Percentiles rank a stretch among this genome's conserved stretches.
phyloP scores from a whole-genome alignment of 2,329 filamentous ascomycete genomes.

The Macrophomina phaseolina region DNA sequence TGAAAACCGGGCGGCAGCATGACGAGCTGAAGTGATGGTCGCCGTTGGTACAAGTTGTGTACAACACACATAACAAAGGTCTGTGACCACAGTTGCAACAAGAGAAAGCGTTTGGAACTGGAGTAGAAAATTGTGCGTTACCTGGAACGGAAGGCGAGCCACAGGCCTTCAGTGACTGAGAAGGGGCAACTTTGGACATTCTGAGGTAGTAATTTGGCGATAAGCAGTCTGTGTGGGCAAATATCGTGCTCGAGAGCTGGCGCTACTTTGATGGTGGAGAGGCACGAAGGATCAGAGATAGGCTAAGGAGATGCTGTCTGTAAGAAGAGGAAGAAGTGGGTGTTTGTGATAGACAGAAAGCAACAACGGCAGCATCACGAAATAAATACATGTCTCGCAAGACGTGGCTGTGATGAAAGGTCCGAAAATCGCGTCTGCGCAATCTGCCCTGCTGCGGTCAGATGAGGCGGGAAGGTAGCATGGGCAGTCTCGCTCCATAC shows the following conservation, averaged over 20 bases:
- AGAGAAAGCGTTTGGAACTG: conserved; percentile 11
- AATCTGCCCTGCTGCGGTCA: conserved; percentile 16
- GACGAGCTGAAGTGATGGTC: conserved; percentile 4
- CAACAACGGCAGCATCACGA: background rate
- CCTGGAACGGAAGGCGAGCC: background rate
- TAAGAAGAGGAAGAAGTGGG: background rate
- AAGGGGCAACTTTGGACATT: background rate
- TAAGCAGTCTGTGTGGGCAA: background rate
- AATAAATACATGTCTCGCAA: background rate
- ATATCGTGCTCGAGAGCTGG: background rate
- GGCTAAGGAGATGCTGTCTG: background rate
- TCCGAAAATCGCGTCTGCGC: background rate
- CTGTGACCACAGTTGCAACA: conserved; percentile 15
- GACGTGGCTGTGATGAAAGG: background rate
- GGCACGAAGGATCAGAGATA: too few species aligned
- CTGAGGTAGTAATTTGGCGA: background rate
- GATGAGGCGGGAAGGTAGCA: background rate
- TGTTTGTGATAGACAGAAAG: background rate
- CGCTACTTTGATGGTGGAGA: background rate
- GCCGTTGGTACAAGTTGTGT: conserved; percentile 4
- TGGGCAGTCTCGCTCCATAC: conserved; percentile 2
- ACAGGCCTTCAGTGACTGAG: background rate
- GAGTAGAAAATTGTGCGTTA: conserved; percentile 2
- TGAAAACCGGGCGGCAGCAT: background rate
- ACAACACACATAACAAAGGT: conserved; percentile 1